Evolutionary conservation across 345 rosid genomes (phyloP), one percentile per base, ranked within the genome.

Genomic region (Viola odorata): DNA sequence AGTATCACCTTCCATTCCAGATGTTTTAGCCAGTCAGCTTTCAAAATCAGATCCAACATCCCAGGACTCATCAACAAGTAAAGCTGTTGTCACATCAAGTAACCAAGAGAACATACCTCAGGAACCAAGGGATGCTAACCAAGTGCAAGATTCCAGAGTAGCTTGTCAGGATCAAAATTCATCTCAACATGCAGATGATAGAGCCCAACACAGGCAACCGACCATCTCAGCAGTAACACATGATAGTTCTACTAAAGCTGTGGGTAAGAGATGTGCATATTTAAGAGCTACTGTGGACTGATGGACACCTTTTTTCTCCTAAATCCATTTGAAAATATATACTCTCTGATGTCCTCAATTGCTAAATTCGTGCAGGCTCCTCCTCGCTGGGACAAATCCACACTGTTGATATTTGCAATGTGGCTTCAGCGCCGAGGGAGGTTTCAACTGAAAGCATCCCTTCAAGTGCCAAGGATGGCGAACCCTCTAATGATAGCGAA

Each of bases 11-110:
- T 60, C 63, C 63, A 60, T 63, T 71, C 67, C 80, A 54, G 86
- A 81, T 74, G 82, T 61, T 72, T 73, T 82, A 57, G 64, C 67
- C 67, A 77, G 73, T 69, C 78, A 76, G 84, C 70, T 62, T 79
- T 73, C 81, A 42, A 78, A 75, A 69, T 51, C 73, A 41, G 70
- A 68, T 54, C 64, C 54, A 37, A 12, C 10, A 41, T 53, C 71
- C 5, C 59, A 14, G 57, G 75, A 67, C 48, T 41, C 73, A 12
- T 45, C 55, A 53, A 70, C 64, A 36, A 62, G 53, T 61, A 71
- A 72, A 55, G 38, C 69, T 60, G 55, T 47, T 45, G 50, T 55
- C 7, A 2, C 39, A 7, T 15, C 7, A 11, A 48, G 68, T 51
- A 37, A 15, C 51, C 64, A 58, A 23, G 53, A 39, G 14, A 61